Conservation (phyloP, 768 basidiomycete genomes). For the Coprinopsis strossmayeri region DNA sequence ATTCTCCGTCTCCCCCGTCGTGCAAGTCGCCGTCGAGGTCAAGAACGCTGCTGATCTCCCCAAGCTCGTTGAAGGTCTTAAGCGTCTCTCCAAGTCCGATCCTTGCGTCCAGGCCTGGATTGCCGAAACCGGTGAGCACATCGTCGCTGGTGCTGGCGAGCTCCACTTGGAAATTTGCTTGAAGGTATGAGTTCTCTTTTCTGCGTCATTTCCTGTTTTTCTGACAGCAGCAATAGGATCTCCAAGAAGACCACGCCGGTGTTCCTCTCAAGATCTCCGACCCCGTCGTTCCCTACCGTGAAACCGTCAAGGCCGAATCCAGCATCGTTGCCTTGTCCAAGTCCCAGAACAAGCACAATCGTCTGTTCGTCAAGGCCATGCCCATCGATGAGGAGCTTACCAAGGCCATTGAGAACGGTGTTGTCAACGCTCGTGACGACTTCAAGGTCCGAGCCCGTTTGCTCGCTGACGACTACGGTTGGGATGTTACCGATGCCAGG, state of each 20-base stretch:
- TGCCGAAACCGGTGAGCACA: conserved; percentile 89
- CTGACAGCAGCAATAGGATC: conserved; percentile 51
- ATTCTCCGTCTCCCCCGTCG: conserved; percentile 99
- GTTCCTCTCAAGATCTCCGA: conserved; percentile 98
- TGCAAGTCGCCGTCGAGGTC: conserved; percentile 98
- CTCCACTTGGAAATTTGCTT: conserved; percentile 99
- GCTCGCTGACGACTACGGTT: conserved; percentile 93
- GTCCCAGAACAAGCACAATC: conserved; percentile 99
- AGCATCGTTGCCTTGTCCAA: conserved; percentile 95
- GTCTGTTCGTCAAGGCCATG: conserved; percentile 89
- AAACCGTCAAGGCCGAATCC: conserved; percentile 96
- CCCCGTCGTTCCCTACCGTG: conserved; percentile 95
- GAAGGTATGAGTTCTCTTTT: conserved; percentile 50
- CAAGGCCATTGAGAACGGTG: conserved; percentile 85
- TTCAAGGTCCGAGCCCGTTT: conserved; percentile 94
- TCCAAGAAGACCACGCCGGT: conserved; percentile 99
- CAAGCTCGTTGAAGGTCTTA: conserved; percentile 99
- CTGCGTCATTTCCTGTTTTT: neutral
- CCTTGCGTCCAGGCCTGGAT: conserved; percentile 98
- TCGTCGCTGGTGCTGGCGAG: conserved; percentile 98
- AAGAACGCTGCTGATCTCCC: conserved; percentile 99
- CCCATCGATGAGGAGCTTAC: conserved; percentile 94
- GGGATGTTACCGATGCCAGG: conserved; percentile 99
- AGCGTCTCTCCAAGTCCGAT: conserved; percentile 99
- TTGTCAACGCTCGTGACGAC: conserved; percentile 88